These are phyloP conservation scores for Breviolum minutum DNA, from an alignment of 73 alveolate species.

Conservation along the genomic window DNA sequence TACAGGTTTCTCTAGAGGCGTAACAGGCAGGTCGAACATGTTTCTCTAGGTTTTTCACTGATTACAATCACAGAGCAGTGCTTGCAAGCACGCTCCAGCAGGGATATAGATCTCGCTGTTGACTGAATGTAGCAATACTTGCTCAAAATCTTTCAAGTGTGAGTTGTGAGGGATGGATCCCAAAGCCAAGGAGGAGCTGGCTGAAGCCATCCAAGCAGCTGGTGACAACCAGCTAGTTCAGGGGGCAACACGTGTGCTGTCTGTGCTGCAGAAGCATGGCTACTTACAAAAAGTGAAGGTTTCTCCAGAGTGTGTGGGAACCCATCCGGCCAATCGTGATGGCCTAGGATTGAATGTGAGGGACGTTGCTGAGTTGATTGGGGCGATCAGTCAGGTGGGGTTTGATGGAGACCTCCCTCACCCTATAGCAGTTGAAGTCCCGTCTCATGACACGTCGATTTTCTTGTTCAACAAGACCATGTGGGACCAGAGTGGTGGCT, in stretches of 20 bases:
- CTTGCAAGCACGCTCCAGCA: not conserved
- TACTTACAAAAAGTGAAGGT: not conserved
- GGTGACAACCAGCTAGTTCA: not conserved
- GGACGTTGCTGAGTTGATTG: not conserved
- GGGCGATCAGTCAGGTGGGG: not conserved
- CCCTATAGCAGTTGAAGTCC: not conserved
- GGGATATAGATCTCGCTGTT: not conserved
- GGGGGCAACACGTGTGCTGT: not conserved
- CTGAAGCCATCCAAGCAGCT: not conserved
- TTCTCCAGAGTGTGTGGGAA: not conserved
- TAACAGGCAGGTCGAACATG: slow-evolving; percentile 19
- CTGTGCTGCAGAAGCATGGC: not conserved
- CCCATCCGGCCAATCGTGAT: not conserved
- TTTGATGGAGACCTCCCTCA: not conserved
- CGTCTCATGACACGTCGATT: not conserved
- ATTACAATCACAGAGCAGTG: not conserved
- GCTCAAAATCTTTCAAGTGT: not conserved
- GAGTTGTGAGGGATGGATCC: not conserved
- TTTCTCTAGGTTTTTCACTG: not conserved
- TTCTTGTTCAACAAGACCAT: not conserved
- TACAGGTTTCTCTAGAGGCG: not conserved
- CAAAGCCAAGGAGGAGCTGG: not conserved
- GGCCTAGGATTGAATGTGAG: not conserved
- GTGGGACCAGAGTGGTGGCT: not conserved
- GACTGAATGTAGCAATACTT: not conserved